Evolutionary conservation across 2,329 filamentous ascomycete genomes (phyloP), one percentile per base, ranked within the genome.

Genomic region (Pseudogymnoascus sp.): DNA sequence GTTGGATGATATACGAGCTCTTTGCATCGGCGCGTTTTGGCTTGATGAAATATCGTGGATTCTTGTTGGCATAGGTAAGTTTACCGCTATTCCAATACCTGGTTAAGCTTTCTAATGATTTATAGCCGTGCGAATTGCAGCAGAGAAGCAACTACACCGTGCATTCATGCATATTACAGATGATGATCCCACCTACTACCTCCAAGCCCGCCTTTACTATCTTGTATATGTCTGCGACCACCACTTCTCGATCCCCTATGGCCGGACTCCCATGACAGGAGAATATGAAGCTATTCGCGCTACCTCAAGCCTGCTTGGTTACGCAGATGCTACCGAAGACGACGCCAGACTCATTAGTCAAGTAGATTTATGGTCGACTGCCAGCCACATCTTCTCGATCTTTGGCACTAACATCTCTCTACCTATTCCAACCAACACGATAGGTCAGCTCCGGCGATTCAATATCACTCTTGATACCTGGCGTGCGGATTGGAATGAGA

Each of bases 211-310:
- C 35, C 75, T 87, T 9, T 87, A 83, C 82, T 87, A 86, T 70
- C 69, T 85, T 47, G 74, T 85, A 0, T 87, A 86, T 68, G 82
- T 86, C 0, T 86, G 83, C 69, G 84, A 87, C 67, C 83, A 86
- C 65, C 84, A 87, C 70, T 82, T 86, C 21, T 84, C 82, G 61
- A 86, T 87, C 62, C 79, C 84, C 0, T 86, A 87, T 61, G 81
- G 81, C n/a, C 76, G 84, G 11, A 82, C 83, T 2, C 82, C 83
- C 35, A 38, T 38, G 35, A 38, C 35, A 38, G 35, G 35, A 38
- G 35, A 38, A 31, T 5, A 38, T 15, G 35, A 38, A 38, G 35
- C 35, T 38, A 38, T 38, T 38, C 35, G n/a, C 35, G 15, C 35
- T 38, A 38, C 35, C 35, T 38, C 35, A 38, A 38, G 35, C 35